Percentiles rank a stretch among this genome's conserved stretches.
phyloP scores from a whole-genome alignment of 495 filamentous ascomycete species.

The Daldinia decipiens region DNA sequence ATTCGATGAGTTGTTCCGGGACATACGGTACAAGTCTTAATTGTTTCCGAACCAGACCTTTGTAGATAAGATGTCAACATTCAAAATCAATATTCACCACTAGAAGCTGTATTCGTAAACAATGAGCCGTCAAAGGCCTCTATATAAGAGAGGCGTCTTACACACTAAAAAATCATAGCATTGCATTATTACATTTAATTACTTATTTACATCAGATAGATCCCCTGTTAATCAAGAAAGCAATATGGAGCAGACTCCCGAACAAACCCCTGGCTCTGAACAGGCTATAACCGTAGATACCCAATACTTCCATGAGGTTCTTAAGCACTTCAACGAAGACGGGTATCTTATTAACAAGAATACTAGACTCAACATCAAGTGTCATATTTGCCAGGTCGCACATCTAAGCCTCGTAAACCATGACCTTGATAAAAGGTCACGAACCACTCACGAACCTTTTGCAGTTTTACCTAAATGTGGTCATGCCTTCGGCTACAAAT shows the following conservation, averaged over 20 bases:
- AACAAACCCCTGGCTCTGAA: not conserved
- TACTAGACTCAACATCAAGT: conserved; percentile 23
- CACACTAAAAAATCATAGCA: not conserved
- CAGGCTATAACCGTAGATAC: conserved; percentile 7
- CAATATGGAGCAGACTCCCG: not conserved
- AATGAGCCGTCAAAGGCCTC: not conserved
- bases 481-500: conserved; percentile 35
- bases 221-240: not conserved
- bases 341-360: conserved; percentile 14
- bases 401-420: conserved; percentile 20
- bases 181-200: not conserved
- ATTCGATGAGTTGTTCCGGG: not conserved
- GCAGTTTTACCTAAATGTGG: conserved; percentile 29
- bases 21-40: not conserved
- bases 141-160: not conserved
- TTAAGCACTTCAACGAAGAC: conserved; percentile 25
- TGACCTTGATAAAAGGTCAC: conserved; percentile 6
- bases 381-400: conserved; percentile 12
- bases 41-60: not conserved
- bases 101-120: not conserved
- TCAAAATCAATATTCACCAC: not conserved
- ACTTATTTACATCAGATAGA: not conserved
- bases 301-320: conserved; percentile 23
- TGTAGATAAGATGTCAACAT: not conserved
- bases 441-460: conserved; percentile 21